Conservation (phyloP, 192 early-diverging fungal genomes). For the Linnemannia schmuckeri region DNA sequence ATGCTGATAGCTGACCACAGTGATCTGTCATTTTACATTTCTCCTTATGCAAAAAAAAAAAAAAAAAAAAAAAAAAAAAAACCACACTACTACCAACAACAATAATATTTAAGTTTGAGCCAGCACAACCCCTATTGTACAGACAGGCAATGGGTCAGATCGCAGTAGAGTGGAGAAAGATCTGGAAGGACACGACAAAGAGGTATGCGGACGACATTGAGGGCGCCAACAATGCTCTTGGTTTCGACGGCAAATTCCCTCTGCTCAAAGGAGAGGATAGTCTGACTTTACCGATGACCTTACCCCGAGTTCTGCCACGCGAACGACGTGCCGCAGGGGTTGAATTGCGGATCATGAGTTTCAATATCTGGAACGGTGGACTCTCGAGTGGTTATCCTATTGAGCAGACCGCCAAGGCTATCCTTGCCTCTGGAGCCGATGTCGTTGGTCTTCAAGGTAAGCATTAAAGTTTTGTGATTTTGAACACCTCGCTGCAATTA, state of each 20-base stretch:
- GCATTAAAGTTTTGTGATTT: not conserved
- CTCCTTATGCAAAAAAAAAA: not conserved
- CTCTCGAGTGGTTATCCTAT: constrained; percentile 22
- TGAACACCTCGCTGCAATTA: not conserved
- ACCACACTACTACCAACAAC: not conserved
- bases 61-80: too few relatives aligned
- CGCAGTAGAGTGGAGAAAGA: constrained; percentile 38
- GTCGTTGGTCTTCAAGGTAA: constrained; percentile 58
- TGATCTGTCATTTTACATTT: not conserved
- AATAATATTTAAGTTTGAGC: constrained; percentile 12
- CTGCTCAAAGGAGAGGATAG: constrained; percentile 12
- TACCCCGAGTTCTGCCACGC: constrained; percentile 39
- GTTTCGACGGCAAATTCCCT: constrained; percentile 30
- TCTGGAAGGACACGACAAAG: constrained; percentile 22
- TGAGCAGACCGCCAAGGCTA: constrained; percentile 52
- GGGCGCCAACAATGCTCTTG: constrained; percentile 47
- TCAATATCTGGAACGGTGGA: constrained; percentile 59
- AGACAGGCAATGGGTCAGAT: constrained; percentile 31
- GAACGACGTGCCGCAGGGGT: constrained; percentile 45
- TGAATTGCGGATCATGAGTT: constrained; percentile 56
- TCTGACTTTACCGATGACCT: constrained; percentile 11
- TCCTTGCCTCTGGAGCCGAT: constrained; percentile 54
- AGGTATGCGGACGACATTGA: constrained; percentile 28
- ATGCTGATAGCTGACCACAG: not conserved
- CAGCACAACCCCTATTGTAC: constrained; percentile 22